These are phyloP conservation scores for Auriscalpium orientale DNA, from an alignment of 768 basidiomycete genomes.

Conservation along the genomic window DNA sequence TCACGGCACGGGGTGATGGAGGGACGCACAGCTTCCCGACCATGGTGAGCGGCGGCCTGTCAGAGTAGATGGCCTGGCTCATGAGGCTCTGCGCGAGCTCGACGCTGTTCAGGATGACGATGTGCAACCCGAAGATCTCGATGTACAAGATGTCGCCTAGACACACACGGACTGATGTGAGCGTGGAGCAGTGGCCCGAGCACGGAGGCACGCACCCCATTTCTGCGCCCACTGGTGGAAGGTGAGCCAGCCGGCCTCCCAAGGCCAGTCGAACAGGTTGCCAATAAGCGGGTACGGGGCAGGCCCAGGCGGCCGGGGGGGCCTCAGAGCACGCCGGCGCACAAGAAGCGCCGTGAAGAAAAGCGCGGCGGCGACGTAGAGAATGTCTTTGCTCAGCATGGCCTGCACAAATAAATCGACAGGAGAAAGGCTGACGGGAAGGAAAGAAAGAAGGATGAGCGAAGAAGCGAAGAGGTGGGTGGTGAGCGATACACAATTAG, in stretches of 20 bases:
- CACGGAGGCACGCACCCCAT: conserved; percentile 9
- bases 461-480: not conserved
- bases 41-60: conserved; percentile 15
- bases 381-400: not conserved
- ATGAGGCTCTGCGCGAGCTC: conserved; percentile 9
- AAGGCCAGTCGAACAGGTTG: conserved; percentile 13
- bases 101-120: conserved; percentile 12
- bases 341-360: conserved; percentile 3
- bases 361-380: conserved; percentile 9
- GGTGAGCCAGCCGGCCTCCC: conserved; percentile 9
- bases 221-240: conserved; percentile 12
- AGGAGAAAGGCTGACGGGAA: too few relatives aligned
- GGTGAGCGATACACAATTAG: too few relatives aligned
- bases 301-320: conserved; percentile 15
- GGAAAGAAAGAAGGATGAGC: not conserved
- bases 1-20: not conserved
- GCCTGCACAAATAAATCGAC: too few relatives aligned
- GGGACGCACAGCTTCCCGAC: conserved; percentile 9
- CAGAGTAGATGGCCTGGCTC: conserved; percentile 14
- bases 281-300: conserved; percentile 11
- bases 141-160: conserved; percentile 12
- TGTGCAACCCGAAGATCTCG: conserved; percentile 14
- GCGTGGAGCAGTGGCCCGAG: not conserved
- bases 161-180: not conserved
- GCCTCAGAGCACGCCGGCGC: conserved; percentile 2